Conservation (phyloP, 2,329 filamentous ascomycete species). For the Thermothelomyces thermophilus region DNA sequence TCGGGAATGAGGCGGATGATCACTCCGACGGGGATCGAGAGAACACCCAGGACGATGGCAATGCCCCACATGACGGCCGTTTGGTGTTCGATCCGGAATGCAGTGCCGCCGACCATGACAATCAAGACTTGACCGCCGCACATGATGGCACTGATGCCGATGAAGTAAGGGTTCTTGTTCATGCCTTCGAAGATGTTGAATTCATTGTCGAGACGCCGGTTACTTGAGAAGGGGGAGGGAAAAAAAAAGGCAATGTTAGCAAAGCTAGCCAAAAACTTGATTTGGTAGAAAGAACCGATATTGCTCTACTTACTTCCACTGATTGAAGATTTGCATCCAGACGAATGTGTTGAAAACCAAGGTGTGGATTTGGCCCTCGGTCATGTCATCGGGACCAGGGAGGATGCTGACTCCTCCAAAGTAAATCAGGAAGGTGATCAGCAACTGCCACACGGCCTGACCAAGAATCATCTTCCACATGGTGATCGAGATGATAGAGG, state of each 20-base stretch:
- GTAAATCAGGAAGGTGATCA: constrained; percentile 72
- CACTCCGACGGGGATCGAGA: constrained; percentile 81
- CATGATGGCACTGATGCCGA: constrained; percentile 79
- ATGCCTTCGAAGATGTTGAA: constrained; percentile 96
- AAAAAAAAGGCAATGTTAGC: constrained; percentile 6
- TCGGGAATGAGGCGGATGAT: constrained; percentile 80
- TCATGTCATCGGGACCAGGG: constrained; percentile 35
- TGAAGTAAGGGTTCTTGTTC: constrained; percentile 79
- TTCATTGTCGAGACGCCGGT: constrained; percentile 85
- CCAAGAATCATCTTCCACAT: constrained; percentile 99
- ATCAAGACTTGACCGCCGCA: constrained; percentile 85
- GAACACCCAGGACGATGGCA: constrained; percentile 71
- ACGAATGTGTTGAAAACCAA: constrained; percentile 97
- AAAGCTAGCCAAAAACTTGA: neutral
- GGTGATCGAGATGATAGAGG: constrained; percentile 68
- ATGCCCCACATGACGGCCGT: constrained; percentile 78
- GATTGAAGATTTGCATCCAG: constrained; percentile 99
- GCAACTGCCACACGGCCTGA: constrained; percentile 83
- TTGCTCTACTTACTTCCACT: constrained; percentile 77
- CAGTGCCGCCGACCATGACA: constrained; percentile 73
- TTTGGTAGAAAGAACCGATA: too few relatives aligned
- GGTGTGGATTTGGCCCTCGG: constrained; percentile 55
- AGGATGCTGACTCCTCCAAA: constrained; percentile 37
- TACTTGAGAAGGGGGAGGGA: too few relatives aligned
- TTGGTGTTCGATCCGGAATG: constrained; percentile 68